These are phyloP conservation scores for Chlorociboria aeruginascens DNA, from an alignment of 495 filamentous ascomycete genomes.

Conservation along the genomic window DNA sequence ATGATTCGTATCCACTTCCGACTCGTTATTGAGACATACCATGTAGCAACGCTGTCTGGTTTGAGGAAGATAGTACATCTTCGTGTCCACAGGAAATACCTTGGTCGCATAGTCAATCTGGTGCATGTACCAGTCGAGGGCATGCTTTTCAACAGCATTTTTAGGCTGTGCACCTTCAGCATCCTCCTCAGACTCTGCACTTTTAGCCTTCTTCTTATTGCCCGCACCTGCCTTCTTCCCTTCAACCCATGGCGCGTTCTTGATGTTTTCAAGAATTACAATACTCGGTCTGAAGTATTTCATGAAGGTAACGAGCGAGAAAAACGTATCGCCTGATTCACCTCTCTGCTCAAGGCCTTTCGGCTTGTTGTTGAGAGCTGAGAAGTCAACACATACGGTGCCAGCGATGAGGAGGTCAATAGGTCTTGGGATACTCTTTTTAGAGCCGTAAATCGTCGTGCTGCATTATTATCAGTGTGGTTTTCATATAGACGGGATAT, in stretches of 20 bases:
- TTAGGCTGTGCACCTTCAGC: too few relatives aligned
- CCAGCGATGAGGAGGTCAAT: constrained; percentile 65
- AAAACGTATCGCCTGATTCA: constrained; percentile 61
- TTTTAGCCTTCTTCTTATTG: too few relatives aligned
- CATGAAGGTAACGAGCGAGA: constrained; percentile 47
- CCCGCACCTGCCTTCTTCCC: neutral
- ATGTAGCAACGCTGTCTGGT: constrained; percentile 66
- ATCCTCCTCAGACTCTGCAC: too few relatives aligned
- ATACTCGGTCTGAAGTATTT: constrained; percentile 43
- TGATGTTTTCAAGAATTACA: constrained; percentile 68
- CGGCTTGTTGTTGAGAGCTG: constrained; percentile 35
- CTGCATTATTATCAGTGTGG: constrained; percentile 27
- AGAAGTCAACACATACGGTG: constrained; percentile 70
- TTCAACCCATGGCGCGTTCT: constrained; percentile 46
- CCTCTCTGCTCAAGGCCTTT: constrained; percentile 40
- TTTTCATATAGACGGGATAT: neutral
- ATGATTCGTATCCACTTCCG: too few relatives aligned
- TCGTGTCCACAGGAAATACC: constrained; percentile 46
- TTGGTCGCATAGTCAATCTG: constrained; percentile 42
- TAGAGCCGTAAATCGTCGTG: constrained; percentile 59
- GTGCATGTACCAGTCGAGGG: constrained; percentile 36
- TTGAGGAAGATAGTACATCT: constrained; percentile 70
- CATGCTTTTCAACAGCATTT: constrained; percentile 8
- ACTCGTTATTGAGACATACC: constrained; percentile 20
- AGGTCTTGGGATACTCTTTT: constrained; percentile 41